Evolutionary conservation across 495 filamentous ascomycete genomes (phyloP), one percentile per base, ranked within the genome.

Genomic region (Poronia punctata): DNA sequence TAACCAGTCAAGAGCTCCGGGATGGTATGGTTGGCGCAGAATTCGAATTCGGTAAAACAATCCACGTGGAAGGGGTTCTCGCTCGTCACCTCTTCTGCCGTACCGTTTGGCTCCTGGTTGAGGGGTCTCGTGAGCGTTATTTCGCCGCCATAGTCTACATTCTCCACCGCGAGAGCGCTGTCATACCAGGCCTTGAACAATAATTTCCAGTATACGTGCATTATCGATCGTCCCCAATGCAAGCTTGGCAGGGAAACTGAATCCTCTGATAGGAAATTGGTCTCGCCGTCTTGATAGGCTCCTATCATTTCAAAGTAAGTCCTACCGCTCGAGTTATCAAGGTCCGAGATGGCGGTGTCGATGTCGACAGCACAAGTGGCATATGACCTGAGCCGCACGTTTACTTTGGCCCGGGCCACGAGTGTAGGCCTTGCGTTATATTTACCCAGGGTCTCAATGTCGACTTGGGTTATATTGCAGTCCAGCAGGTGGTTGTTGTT

Each of bases 341-440:
- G n/a, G n/a, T n/a, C n/a, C n/a, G n/a, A n/a, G n/a, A n/a, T n/a
- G n/a, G n/a, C n/a, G n/a, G 14, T 38, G 7, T 27, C 6, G 35
- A 38, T 15, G 8, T 40, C 19, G 37, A 38, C 27, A 16, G 35
- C 23, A 16, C 35, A 38, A 4, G 15, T 38, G 5, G 22, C 35
- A 12, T 9, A n/a, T 10, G 22, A 7, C 5, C 18, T 27, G 35
- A 38, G 8, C 9, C 16, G 7, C 19, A 38, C 8, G 10, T 24
- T 24, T 23, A 38, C 35, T 0, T 16, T 4, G 8, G 35, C 25
- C 2, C 35, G 21, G 35, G 35, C 35, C 4, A 2, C 7, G 2
- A 38, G 14, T 2, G 27, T 21, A 2, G 7, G 1, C 9, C 23
- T 27, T n/a, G 25, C 22, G 14, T 9, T 22, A 38, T 26, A 26